Percentiles rank a stretch among this genome's conserved stretches.
Evolutionary conservation across 495 filamentous ascomycete species (phyloP).

Genomic region (Podospora bellae-mahoneyi): DNA sequence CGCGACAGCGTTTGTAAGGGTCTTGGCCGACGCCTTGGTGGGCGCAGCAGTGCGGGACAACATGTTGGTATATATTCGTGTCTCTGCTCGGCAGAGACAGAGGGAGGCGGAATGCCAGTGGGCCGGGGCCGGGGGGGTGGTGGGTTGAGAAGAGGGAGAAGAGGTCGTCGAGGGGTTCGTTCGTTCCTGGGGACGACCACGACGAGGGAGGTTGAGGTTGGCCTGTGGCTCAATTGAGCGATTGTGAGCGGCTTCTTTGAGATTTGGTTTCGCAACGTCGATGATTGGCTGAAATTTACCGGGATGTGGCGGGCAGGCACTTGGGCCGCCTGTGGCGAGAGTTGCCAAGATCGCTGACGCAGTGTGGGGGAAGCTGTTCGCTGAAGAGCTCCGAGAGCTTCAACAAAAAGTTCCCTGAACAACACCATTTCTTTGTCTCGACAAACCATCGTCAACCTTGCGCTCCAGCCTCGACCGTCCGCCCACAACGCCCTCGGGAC

Average conservation of each 20-base stretch:
- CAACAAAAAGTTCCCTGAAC: not conserved
- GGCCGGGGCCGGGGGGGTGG: conserved; percentile 25
- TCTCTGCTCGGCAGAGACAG: conserved; percentile 44
- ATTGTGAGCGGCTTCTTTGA: conserved; percentile 30
- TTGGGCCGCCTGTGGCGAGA: conserved; percentile 7
- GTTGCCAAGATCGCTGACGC: conserved; percentile 14
- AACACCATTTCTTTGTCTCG: not conserved
- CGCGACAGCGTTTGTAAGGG: conserved; percentile 37
- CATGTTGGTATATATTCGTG: conserved; percentile 32
- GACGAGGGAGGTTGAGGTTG: conserved; percentile 18
- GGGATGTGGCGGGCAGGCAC: conserved; percentile 17
- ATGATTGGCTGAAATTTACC: conserved; percentile 30
- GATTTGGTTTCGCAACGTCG: conserved; percentile 25
- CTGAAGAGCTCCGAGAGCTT: not conserved
- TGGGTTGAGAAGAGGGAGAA: conserved; percentile 7
- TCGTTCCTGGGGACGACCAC: not conserved
- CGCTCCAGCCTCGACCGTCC: not conserved
- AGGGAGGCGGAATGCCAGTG: conserved; percentile 40
- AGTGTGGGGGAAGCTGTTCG: conserved; percentile 4
- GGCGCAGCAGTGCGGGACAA: conserved; percentile 48
- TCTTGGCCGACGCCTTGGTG: conserved; percentile 42
- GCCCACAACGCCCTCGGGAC: not conserved
- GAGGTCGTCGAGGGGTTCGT: not conserved
- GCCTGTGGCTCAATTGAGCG: conserved; percentile 13
- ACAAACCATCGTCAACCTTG: not conserved